Evolutionary conservation across 139 green algal species (phyloP).

Genomic region (Chlamydomonas incerta): DNA sequence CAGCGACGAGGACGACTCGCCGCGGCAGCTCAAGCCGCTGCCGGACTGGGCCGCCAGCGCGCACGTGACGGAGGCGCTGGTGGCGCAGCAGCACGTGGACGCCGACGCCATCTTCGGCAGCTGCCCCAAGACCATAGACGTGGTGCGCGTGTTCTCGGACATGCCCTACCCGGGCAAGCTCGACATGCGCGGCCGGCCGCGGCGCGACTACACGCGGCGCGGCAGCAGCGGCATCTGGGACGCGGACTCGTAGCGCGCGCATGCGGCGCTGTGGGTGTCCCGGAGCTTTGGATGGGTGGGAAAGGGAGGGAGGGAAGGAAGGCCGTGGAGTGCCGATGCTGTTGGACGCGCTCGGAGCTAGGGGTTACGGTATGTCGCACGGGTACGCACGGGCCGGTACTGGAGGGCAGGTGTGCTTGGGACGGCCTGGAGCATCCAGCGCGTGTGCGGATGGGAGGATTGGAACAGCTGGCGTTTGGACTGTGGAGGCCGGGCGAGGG

Average conservation of each 20-base stretch:
- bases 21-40: slow-evolving; percentile 69
- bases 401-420: no score
- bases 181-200: neutral
- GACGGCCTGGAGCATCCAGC: no score
- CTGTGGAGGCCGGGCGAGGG: no score
- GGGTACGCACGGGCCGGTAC: no score
- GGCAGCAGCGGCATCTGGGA: slow-evolving; percentile 82
- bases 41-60: slow-evolving; percentile 75
- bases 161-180: slow-evolving; percentile 1
- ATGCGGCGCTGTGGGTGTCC: no score
- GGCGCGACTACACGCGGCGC: slow-evolving; percentile 63
- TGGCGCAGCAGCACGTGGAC: slow-evolving; percentile 66
- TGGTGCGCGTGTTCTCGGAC: slow-evolving; percentile 77
- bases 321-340: no score
- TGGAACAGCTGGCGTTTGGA: no score
- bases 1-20: slow-evolving; percentile 64
- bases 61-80: slow-evolving; percentile 61
- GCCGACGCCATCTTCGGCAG: slow-evolving; percentile 79
- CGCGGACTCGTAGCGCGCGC: slow-evolving; percentile 54
- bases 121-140: slow-evolving; percentile 75
- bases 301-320: no score
- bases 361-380: no score
- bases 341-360: no score
- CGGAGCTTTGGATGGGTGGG: no score
- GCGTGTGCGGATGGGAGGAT: no score